Base-by-base conservation (phyloP, 345 rosid genomes). In the Citrus reticulata region DNA sequence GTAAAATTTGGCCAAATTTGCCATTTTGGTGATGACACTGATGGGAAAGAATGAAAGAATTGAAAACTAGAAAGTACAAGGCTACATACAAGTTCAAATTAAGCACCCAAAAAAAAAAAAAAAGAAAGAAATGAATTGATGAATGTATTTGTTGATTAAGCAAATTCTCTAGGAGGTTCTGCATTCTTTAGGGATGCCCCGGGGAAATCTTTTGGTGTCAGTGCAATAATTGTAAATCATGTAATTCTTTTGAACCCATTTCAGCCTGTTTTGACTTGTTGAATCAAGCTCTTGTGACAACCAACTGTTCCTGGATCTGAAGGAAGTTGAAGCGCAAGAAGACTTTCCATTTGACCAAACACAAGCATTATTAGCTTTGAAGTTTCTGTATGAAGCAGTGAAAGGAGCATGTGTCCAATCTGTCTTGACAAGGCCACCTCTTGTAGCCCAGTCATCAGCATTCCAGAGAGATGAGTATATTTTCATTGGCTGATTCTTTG, bases 381-480 rank as follows among this genome's bases (percentile, higher is more conserved):
- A 91, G 61, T 81, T 88, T 66, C 85, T 85, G 77, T 82, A 89
- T 29, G 88, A 87, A 57, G 95, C 91, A 1, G 81, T 81, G 84
- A 91, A 90, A 1, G 94, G 97, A 14, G 95, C 92, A 35, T 80
- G 79, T 34, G 76, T 74, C 94, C 94, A 91, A 59, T 89, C 91
- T 2, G 77, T 88, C 87, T 91, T 90, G 8, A 88, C 84, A 17
- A 63, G 79, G 1, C 93, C 93, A 0, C 95, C 95, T 32, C 85
- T 88, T 7, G 93, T 91, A 2, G 95, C 93, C 95, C 92, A 90
- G 35, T 91, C 86, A 64, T 90, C 97, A 0, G 92, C 97, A 81
- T 91, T 87, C 93, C 93, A 91, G 0, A 93, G 73, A 61, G 89
- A 88, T 0, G 91, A 89, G 75, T 89, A 81, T 0, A 91, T 75